phyloP scores from a whole-genome alignment of 352 stramenopile species.

The Globisporangium spiculum region DNA sequence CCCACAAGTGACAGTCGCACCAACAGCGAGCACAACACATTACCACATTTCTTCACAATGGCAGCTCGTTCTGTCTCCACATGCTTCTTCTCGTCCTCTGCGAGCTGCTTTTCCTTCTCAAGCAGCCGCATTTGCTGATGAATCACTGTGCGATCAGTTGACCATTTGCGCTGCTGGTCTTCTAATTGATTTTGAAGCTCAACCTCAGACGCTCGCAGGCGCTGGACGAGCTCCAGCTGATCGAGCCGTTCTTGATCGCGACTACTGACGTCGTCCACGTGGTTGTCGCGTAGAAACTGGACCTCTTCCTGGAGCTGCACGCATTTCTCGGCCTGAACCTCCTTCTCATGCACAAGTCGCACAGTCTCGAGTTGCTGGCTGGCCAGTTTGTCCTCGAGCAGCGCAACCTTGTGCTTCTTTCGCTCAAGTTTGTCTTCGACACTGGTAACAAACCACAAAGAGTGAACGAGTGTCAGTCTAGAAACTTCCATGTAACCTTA shows the following conservation, averaged over 20 bases:
- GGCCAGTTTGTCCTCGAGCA: constrained; percentile 28
- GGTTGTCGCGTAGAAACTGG: constrained; percentile 52
- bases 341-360: constrained; percentile 50
- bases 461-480: neutral
- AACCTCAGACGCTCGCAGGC: constrained; percentile 39
- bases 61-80: constrained; percentile 19
- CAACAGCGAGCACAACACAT: neutral
- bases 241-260: constrained; percentile 59
- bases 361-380: constrained; percentile 47
- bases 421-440: constrained; percentile 34
- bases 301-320: constrained; percentile 50
- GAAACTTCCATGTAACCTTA: too few species aligned
- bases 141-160: constrained; percentile 37
- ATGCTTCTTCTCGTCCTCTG: constrained; percentile 31
- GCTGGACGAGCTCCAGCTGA: constrained; percentile 59
- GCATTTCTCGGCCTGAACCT: constrained; percentile 36
- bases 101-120: constrained; percentile 55
- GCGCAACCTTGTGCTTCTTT: constrained; percentile 32
- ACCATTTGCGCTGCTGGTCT: constrained; percentile 59
- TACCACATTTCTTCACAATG: constrained; percentile 36
- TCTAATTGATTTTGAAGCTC: constrained; percentile 56
- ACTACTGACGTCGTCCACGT: constrained; percentile 39
- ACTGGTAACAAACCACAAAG: constrained; percentile 10
- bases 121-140: constrained; percentile 48
- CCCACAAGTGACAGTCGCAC: neutral